Percentiles rank a stretch among this genome's conserved stretches.
These are phyloP conservation scores for Zygosaccharomyces rouxii DNA, from an alignment of 805 yeast genomes.

Conservation along the genomic window DNA sequence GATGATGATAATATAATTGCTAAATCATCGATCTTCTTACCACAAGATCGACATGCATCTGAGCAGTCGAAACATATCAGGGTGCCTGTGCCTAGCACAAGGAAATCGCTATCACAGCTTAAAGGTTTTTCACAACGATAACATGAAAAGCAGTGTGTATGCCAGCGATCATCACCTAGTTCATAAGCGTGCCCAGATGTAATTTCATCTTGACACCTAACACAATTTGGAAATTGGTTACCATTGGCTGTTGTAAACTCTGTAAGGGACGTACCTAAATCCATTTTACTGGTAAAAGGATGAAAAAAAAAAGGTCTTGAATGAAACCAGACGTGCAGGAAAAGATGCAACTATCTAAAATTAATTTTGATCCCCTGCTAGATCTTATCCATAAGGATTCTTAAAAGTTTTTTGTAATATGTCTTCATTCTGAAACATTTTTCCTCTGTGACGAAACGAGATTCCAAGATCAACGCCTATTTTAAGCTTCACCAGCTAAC, in stretches of 20 bases:
- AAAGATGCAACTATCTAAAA: background rate
- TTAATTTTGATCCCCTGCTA: background rate
- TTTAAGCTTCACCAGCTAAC: background rate
- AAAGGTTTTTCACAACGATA: conserved; percentile 73
- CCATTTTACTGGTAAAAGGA: background rate
- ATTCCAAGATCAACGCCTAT: conserved; percentile 1
- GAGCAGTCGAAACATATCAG: conserved; percentile 88
- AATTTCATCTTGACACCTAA: conserved; percentile 50
- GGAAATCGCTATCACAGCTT: conserved; percentile 83
- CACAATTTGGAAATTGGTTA: conserved; percentile 32
- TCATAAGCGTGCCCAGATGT: conserved; percentile 94
- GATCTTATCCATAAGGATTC: background rate
- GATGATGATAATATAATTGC: conserved; percentile 84
- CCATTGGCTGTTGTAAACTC: conserved; percentile 2
- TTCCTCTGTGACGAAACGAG: conserved; percentile 3
- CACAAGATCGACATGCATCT: conserved; percentile 83
- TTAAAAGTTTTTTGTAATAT: background rate
- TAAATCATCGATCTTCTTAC: conserved; percentile 81
- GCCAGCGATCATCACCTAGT: conserved; percentile 94
- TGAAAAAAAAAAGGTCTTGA: background rate
- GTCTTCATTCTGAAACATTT: conserved; percentile 4
- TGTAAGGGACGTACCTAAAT: conserved; percentile 3
- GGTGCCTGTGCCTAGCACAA: conserved; percentile 90
- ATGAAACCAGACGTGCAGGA: background rate
- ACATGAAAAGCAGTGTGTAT: conserved; percentile 85